Evolutionary conservation across 108 stramenopile genomes (phyloP), one percentile per base, ranked within the genome.

Genomic region (Thalassiosira profunda): DNA sequence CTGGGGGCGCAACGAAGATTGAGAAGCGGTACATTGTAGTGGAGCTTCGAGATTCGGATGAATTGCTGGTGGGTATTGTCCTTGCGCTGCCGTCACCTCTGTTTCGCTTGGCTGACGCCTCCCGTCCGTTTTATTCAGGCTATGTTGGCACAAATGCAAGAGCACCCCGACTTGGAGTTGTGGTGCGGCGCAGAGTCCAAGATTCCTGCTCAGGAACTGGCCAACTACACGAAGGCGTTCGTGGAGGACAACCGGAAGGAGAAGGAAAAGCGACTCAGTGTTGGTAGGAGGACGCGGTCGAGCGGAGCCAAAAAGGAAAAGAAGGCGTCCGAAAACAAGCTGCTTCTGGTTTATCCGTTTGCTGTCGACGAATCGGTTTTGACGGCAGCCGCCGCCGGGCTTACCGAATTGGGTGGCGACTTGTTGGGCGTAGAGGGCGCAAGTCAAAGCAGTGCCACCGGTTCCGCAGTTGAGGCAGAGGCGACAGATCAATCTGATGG

Each of bases 291-390:
- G 17, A 17, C 64, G 28, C 47, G 61, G 21, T 18, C 40, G 41
- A 49, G 53, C 48, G 54, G 72, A 21, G 44, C 72, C 10, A 26
- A 30, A 23, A 36, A 45, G 5, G 29, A 43, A 25, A 81, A 58
- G 20, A 72, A 53, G 58, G 26, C 37, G 11, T 26, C 64, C 1
- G 76, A 84, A 26, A n/a, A n/a, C n/a, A 70, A 77, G 14, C 38
- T 90, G 18, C 54, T 87, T 5, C 31, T 81, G 9, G 84, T 91
- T 0, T 94, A 82, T 79, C 93, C 93, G n/a, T 94, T 91, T 70
- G 70, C 47, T 48, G 73, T 53, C 8, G 81, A 85, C 11, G 85
- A 70, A 17, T 37, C 61, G 2, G 34, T 60, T 41, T 65, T 91
- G 21, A 73, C 67, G 46, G 40, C 21, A 21, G 83, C 82, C 20